These are phyloP conservation scores for Biscogniauxia sp. DNA, from an alignment of 2,329 filamentous ascomycete species.

Conservation along the genomic window DNA sequence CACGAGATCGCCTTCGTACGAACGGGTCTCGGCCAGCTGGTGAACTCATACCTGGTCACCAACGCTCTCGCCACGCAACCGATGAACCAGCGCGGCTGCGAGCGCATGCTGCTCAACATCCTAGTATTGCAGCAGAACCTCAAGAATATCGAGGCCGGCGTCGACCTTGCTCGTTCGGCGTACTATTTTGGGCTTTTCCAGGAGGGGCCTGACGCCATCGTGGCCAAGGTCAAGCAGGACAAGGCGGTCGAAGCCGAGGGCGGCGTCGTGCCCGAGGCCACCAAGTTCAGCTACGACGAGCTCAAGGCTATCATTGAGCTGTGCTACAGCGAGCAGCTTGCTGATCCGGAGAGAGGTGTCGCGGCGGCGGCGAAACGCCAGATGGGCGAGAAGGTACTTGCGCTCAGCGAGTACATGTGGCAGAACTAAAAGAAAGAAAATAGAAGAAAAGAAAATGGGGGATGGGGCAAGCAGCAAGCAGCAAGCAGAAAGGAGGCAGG, in stretches of 20 bases:
- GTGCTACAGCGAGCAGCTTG: slow-evolving; percentile 65
- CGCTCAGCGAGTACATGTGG: slow-evolving; percentile 72
- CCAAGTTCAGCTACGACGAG: slow-evolving; percentile 63
- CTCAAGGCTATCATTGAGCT: slow-evolving; percentile 64
- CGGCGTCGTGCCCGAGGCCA: slow-evolving; percentile 34
- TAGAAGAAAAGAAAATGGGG: background rate
- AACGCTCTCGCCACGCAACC: slow-evolving; percentile 69
- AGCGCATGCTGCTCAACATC: slow-evolving; percentile 90
- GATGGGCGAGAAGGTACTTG: slow-evolving; percentile 68
- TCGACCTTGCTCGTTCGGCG: slow-evolving; percentile 60
- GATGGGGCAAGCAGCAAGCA: no score
- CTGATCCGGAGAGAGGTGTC: slow-evolving; percentile 66
- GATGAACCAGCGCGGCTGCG: slow-evolving; percentile 81
- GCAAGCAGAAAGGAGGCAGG: no score
- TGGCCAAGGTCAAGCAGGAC: slow-evolving; percentile 57
- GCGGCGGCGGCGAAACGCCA: slow-evolving; percentile 64
- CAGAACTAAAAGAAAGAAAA: slow-evolving; percentile 40
- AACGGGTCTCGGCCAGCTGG: slow-evolving; percentile 70
- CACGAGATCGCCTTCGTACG: slow-evolving; percentile 74
- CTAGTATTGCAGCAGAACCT: slow-evolving; percentile 94
- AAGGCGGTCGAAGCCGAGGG: slow-evolving; percentile 32
- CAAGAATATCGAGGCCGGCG: slow-evolving; percentile 80
- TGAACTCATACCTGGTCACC: slow-evolving; percentile 75
- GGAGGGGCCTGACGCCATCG: slow-evolving; percentile 62
- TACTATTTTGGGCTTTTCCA: slow-evolving; percentile 70